A percentile compares a stretch with the other conserved stretches of the same genome.
These are phyloP conservation scores for Sophora flavescens DNA, from an alignment of 306 rosid genomes.

Conservation along the genomic window DNA sequence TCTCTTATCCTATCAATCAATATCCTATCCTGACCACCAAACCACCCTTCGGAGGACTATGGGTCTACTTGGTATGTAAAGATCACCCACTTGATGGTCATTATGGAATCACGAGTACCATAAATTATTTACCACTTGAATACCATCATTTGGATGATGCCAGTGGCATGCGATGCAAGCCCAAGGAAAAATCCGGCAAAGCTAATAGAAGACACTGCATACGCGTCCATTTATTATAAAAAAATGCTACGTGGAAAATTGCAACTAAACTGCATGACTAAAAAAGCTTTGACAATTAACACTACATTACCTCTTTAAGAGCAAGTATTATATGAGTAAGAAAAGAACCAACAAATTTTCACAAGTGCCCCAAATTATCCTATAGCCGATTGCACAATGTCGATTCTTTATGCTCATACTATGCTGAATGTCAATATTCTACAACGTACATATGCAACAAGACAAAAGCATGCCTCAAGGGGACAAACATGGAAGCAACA, in stretches of 20 bases:
- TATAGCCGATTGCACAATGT: slow-evolving; percentile 30
- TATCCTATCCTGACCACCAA: too few relatives aligned
- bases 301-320: too few relatives aligned
- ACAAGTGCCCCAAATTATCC: slow-evolving; percentile 46
- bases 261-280: slow-evolving; percentile 2
- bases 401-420: slow-evolving; percentile 33
- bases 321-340: slow-evolving; percentile 89
- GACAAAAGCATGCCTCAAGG: background rate
- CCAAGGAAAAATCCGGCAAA: too few relatives aligned
- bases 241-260: background rate
- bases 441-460: background rate
- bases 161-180: too few relatives aligned
- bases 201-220: too few relatives aligned
- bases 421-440: slow-evolving; percentile 50
- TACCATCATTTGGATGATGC: too few relatives aligned
- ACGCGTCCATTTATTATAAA: background rate
- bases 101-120: background rate
- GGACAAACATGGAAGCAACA: slow-evolving; percentile 12
- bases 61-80: slow-evolving; percentile 9
- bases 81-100: background rate
- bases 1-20: too few relatives aligned
- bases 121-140: background rate
- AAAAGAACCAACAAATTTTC: slow-evolving; percentile 49
- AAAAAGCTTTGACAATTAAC: background rate
- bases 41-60: too few relatives aligned